A percentile compares a stretch with the other conserved stretches of the same genome.
Conservation (phyloP, 257 asterid genomes). For the Forsythia suspensa region DNA sequence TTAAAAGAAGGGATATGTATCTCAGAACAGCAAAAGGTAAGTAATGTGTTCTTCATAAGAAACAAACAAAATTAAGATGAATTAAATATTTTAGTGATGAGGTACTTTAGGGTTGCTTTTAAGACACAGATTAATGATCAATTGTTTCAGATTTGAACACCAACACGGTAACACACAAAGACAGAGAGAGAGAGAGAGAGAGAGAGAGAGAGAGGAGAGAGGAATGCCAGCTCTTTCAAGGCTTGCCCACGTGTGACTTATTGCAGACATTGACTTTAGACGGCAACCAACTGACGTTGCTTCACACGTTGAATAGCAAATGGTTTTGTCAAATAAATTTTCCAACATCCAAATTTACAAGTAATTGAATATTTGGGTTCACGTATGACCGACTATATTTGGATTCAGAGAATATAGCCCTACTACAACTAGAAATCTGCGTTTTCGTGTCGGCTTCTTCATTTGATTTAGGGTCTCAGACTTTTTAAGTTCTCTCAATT, state of each 20-base stretch:
- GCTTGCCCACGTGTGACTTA: constrained; percentile 65
- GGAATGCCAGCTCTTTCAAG: constrained; percentile 45
- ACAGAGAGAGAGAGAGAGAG: not conserved
- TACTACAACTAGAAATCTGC: not conserved
- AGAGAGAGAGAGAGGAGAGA: constrained; percentile 21
- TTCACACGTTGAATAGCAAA: constrained; percentile 31
- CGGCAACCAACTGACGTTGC: constrained; percentile 34
- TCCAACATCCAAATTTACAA: not conserved
- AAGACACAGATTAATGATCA: not conserved
- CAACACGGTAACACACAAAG: too few species aligned
- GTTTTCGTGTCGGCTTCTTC: not conserved
- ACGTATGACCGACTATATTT: too few species aligned
- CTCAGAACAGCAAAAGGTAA: constrained; percentile 8
- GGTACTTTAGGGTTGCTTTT: constrained; percentile 17
- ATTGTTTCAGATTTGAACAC: not conserved
- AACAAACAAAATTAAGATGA: constrained; percentile 16
- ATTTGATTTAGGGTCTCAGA: not conserved
- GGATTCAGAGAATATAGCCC: not conserved
- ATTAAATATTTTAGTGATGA: constrained; percentile 21
- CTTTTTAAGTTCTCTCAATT: not conserved
- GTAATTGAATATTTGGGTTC: too few species aligned
- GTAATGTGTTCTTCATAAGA: constrained; percentile 24
- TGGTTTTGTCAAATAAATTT: not conserved
- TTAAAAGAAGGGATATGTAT: constrained; percentile 19
- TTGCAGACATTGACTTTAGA: constrained; percentile 62